Evolutionary conservation across 2,329 filamentous ascomycete genomes (phyloP).

Genomic region (Aspergillus fumigatus): DNA sequence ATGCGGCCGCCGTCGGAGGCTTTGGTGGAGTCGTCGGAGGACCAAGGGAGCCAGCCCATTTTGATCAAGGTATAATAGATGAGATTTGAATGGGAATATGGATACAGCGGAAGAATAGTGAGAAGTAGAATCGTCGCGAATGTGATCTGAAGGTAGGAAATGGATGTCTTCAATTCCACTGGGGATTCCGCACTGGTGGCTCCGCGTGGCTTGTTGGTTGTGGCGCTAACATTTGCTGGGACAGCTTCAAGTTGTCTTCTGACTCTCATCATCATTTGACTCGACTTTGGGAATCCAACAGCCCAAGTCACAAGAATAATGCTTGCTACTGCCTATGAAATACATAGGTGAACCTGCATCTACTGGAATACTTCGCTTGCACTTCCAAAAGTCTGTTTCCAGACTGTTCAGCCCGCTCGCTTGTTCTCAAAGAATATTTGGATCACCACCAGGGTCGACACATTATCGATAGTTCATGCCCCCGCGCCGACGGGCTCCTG

Average conservation of each 20-base stretch:
- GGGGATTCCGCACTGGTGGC: background rate
- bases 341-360: background rate
- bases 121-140: background rate
- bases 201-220: background rate
- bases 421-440: background rate
- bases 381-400: background rate
- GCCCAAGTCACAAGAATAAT: background rate
- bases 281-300: background rate
- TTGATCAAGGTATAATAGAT: conserved; percentile 7
- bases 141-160: too few relatives aligned
- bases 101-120: background rate
- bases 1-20: conserved; percentile 59
- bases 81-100: background rate
- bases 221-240: background rate
- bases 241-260: background rate
- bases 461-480: conserved; percentile 28
- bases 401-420: background rate
- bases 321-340: background rate
- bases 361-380: background rate
- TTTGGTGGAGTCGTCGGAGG: conserved; percentile 40
- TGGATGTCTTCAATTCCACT: background rate
- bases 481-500: conserved; percentile 55
- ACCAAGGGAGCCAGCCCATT: conserved; percentile 53
- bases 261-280: background rate
- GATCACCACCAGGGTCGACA: background rate